Conservation (phyloP, 345 rosid genomes). For the Populus davidiana region DNA sequence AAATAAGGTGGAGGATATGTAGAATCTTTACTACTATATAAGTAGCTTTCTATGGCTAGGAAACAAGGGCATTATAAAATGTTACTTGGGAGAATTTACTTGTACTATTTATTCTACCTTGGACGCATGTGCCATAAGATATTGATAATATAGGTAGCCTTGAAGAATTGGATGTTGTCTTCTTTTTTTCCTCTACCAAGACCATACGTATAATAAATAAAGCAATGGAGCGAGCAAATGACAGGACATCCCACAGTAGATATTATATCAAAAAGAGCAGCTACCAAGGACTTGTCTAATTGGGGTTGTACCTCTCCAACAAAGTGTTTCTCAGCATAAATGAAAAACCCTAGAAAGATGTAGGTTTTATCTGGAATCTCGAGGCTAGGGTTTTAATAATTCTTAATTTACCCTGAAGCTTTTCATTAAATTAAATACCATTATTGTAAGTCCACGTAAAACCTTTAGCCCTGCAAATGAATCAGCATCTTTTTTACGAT, state of each 20-base stretch:
- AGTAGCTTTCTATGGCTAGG: too few species aligned
- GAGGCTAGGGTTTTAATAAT: too few species aligned
- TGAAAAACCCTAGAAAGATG: slow-evolving; percentile 4
- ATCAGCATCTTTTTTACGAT: background rate
- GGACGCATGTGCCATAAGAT: background rate
- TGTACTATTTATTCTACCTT: background rate
- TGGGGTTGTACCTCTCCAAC: background rate
- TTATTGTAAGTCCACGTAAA: background rate
- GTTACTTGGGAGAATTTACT: too few species aligned
- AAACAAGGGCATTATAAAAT: too few species aligned
- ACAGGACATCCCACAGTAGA: background rate
- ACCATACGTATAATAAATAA: background rate
- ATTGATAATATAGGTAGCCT: background rate
- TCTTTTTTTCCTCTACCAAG: background rate
- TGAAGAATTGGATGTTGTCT: background rate
- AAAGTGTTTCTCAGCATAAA: background rate
- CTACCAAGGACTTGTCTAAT: background rate
- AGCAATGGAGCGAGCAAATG: background rate
- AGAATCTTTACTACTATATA: too few species aligned
- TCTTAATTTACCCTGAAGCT: too few species aligned
- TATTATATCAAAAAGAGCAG: background rate
- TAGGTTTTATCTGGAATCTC: slow-evolving; percentile 1
- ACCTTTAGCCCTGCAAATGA: background rate
- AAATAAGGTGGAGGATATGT: too few species aligned
- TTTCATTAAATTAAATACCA: too few species aligned